Evolutionary conservation across 371 early-diverging fungal genomes (phyloP).

Genomic region (Mucor velutinosus): DNA sequence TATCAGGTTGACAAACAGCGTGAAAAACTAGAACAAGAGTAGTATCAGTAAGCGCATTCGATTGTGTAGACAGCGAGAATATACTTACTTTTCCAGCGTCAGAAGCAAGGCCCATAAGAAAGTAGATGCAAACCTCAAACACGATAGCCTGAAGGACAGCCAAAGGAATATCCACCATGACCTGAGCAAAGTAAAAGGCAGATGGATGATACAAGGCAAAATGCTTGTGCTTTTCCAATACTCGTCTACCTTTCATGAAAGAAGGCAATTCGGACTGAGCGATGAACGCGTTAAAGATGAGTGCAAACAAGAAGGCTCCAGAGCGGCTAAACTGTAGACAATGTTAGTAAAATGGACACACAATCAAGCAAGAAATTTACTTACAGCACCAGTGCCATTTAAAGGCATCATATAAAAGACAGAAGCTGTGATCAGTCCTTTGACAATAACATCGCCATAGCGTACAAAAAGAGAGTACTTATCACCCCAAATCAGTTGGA

Average conservation of each 20-base stretch:
- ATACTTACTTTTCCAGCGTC: conserved; percentile 49
- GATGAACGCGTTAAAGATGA: conserved; percentile 63
- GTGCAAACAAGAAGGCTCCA: conserved; percentile 64
- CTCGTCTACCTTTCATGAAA: conserved; percentile 59
- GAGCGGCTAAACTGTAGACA: conserved; percentile 54
- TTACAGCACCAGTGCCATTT: conserved; percentile 49
- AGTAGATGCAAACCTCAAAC: background rate
- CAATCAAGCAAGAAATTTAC: no score
- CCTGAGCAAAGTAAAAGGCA: conserved; percentile 63
- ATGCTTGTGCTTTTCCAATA: conserved; percentile 70
- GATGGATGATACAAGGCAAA: conserved; percentile 68
- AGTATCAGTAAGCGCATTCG: background rate
- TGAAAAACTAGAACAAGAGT: conserved; percentile 32
- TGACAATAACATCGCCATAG: conserved; percentile 58
- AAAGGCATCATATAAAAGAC: conserved; percentile 64
- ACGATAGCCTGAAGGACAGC: conserved; percentile 40
- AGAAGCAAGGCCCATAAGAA: conserved; percentile 39
- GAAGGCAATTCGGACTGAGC: conserved; percentile 58
- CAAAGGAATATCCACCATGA: conserved; percentile 45
- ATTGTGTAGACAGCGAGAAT: background rate
- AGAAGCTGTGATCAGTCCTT: conserved; percentile 71
- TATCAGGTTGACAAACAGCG: conserved; percentile 49
- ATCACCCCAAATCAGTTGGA: conserved; percentile 49
- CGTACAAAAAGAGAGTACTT: conserved; percentile 52
- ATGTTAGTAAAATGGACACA: no score